Evolutionary conservation across 257 asterid species (phyloP), one percentile per base, ranked within the genome.

Genomic region (Petunia axillaris): DNA sequence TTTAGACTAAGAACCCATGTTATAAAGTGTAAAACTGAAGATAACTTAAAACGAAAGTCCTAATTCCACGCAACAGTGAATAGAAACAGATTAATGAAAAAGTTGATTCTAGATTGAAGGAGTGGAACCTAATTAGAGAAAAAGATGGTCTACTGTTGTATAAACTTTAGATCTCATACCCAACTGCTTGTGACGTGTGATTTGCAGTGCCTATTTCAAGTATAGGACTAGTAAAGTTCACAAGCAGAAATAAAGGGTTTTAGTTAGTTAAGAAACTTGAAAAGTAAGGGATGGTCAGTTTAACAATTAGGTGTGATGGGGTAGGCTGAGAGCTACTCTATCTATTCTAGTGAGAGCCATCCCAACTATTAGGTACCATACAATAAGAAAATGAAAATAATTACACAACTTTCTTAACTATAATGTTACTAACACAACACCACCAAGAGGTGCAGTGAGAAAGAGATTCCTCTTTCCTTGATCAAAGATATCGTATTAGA

Each of bases 241-340:
- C 43, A 25, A 11, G 76, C 79, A 35, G 39, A 80, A 68, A 15
- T 60, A 53, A 58, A 39, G 81, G 46, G 4, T 1, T 10, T 71
- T 84, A 80, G 89, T 84, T 84, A 63, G 91, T 81, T 85, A 79
- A 81, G 85, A 85, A 87, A 67, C 82, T 81, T 74, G 75, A 76
- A 77, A 82, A 74, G 85, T 82, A 82, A 82, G 65, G 57, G 54
- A 46, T 71, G 77, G 64, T 38, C 37, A 62, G 81, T 86, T 85
- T 71, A 80, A 53, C 76, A 85, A 85, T 86, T 90, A 90, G 91
- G 95, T 85, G 64, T 43, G 80, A 85, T 82, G 59, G 87, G 84
- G 84, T 83, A 83, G 86, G 70, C 50, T 81, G 81, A 82, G 85
- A 71, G 82, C n/a, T 84, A 82, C 50, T 55, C 15, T 53, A 65